Evolutionary conservation across 2,329 filamentous ascomycete species (phyloP).

Genomic region (Mariannaea elegans): DNA sequence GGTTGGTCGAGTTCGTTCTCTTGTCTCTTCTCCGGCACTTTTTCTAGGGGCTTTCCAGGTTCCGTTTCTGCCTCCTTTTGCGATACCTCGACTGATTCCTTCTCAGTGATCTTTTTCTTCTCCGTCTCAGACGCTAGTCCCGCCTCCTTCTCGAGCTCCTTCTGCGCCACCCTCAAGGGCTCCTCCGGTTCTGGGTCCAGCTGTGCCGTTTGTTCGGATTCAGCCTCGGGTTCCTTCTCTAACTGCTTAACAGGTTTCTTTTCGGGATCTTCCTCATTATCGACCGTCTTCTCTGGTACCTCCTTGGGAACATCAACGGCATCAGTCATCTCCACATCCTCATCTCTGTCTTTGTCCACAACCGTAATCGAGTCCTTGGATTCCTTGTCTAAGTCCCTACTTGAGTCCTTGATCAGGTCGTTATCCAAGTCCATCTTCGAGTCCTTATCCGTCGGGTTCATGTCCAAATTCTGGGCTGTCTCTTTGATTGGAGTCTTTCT

Average conservation of each 20-base stretch:
- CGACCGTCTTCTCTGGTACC: neutral
- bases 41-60: neutral
- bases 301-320: slow-evolving; percentile 20
- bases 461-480: neutral
- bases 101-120: neutral
- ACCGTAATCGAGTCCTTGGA: neutral
- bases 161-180: neutral
- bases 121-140: neutral
- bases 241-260: neutral
- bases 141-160: neutral
- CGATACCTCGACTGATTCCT: neutral
- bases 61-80: neutral
- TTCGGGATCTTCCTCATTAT: neutral
- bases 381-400: neutral
- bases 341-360: slow-evolving; percentile 15
- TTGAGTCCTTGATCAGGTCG: neutral
- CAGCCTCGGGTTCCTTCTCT: neutral
- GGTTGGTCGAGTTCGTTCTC: neutral
- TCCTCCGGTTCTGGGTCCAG: neutral
- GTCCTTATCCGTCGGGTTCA: slow-evolving; percentile 5
- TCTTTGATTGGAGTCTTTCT: too few species aligned
- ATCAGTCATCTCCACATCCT: slow-evolving; percentile 35
- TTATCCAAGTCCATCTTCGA: neutral
- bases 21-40: neutral
- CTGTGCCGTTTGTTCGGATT: neutral